Evolutionary conservation across 75 land plant genomes (phyloP).

Genomic region (Pinus albicaulis): DNA sequence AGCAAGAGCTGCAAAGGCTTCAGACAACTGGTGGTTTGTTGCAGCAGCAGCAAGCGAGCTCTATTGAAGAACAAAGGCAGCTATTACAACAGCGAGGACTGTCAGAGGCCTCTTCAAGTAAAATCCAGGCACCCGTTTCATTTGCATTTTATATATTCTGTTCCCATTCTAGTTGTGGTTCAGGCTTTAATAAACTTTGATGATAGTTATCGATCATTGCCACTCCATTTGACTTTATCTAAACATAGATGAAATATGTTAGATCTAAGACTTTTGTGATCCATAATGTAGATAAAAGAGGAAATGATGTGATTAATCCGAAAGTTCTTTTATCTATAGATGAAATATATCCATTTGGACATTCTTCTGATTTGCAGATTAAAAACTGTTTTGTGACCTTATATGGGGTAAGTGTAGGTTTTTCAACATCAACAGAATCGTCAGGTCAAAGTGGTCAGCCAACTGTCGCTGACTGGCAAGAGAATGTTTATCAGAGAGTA

Average conservation of each 20-base stretch:
- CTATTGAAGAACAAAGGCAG: background rate
- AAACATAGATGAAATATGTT: background rate
- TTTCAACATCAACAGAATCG: no score
- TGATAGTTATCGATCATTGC: background rate
- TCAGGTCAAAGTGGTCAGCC: no score
- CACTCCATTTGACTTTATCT: background rate
- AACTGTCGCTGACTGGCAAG: no score
- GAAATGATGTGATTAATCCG: no score
- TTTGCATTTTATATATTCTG: slow-evolving; percentile 3
- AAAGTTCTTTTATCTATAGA: no score
- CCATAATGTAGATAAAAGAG: no score
- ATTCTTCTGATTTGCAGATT: no score
- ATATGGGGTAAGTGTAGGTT: no score
- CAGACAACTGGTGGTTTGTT: background rate
- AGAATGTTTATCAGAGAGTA: no score
- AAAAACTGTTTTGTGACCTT: no score
- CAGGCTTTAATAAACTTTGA: background rate
- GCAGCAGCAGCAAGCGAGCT: slow-evolving; percentile 1
- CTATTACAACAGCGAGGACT: background rate
- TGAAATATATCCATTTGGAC: background rate
- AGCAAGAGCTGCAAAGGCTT: background rate
- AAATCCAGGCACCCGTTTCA: background rate
- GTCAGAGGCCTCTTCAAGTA: background rate
- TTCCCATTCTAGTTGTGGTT: background rate
- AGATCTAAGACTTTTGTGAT: no score